Evolutionary conservation across 768 basidiomycete genomes (phyloP).

Genomic region (Rubroboletus satanas): DNA sequence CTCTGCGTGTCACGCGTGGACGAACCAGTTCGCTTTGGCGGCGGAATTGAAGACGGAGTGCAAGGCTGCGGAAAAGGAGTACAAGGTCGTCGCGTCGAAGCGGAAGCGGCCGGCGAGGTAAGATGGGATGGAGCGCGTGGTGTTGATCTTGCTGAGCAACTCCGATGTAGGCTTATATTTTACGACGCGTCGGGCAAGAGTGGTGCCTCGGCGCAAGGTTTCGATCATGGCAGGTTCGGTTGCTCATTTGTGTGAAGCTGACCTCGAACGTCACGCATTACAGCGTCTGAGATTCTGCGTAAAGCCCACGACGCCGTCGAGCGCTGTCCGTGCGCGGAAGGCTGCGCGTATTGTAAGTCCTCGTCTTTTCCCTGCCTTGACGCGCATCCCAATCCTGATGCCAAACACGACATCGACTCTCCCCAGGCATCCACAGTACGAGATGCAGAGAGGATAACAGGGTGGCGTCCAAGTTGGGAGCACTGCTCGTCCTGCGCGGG

Average conservation of each 20-base stretch:
- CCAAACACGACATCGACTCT: background rate
- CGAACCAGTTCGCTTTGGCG: constrained; percentile 70
- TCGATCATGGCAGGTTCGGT: background rate
- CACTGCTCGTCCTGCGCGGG: constrained; percentile 58
- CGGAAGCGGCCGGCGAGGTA: constrained; percentile 61
- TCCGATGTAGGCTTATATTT: constrained; percentile 60
- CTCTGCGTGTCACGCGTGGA: constrained; percentile 76
- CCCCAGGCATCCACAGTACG: constrained; percentile 50
- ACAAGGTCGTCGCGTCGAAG: constrained; percentile 44
- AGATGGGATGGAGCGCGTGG: background rate
- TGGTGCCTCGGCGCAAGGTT: constrained; percentile 71
- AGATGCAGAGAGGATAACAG: constrained; percentile 67
- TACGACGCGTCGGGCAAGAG: constrained; percentile 72
- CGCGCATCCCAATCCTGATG: too few relatives aligned
- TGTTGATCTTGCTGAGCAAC: background rate
- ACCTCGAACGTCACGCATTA: background rate
- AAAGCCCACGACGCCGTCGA: constrained; percentile 57
- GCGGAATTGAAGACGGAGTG: constrained; percentile 79
- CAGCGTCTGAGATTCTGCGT: constrained; percentile 55
- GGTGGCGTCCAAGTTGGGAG: constrained; percentile 76
- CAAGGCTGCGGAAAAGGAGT: constrained; percentile 74
- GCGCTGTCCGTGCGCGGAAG: constrained; percentile 61
- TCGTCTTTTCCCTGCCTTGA: background rate
- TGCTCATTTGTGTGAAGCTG: background rate
- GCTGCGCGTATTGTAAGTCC: constrained; percentile 64